Base-by-base conservation (phyloP, 305 asterid species). In the Fraxinus albicans region DNA sequence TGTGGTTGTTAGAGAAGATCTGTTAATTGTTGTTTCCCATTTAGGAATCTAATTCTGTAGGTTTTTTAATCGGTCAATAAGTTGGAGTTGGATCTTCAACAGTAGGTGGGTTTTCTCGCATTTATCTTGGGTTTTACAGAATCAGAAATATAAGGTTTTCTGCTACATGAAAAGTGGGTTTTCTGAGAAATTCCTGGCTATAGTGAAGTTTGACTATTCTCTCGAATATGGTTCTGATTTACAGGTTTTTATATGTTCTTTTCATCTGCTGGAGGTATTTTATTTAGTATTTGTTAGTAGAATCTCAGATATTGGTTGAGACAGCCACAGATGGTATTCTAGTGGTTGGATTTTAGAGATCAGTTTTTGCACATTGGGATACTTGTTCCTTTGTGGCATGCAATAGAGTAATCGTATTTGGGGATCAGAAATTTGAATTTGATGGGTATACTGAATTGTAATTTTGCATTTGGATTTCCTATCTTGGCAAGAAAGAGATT, bases 401-500 rank as follows among this genome's bases (percentile, higher is more conserved):
- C 75, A 34, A 60, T 58, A 10, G 76, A 36, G 76, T 34, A 33
- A 36, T 21, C 7, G 1, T 31, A 3, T 31, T 9, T 53, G 19
- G 67, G 60, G 70, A 3, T 38, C 73, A 72, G 74, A 63, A 23
- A 19, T 78, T 38, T 42, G 70, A 63, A 23, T 23, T 74, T 23
- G 73, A 85, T 82, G 83, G 77, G 65, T 36, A 1, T 60, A 60
- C 29, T 8, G 70, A 60, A 60, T 60, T 21, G 70, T 8, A 19
- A 53, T 60, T 60, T 23, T 60, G 31, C 27, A 60, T 6, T 60
- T 60, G 70, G 70, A 60, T 23, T 74, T 80, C 67, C 36, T 73
- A 47, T 13, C n/a, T 78, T 55, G 81, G 88, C 73, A 84, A 44
- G 29, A 72, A 33, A 42, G 69, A 7, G 34, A 67, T 53, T 81